These are phyloP conservation scores for Cetradonia linearis DNA, from an alignment of 495 filamentous ascomycete species.

Conservation along the genomic window DNA sequence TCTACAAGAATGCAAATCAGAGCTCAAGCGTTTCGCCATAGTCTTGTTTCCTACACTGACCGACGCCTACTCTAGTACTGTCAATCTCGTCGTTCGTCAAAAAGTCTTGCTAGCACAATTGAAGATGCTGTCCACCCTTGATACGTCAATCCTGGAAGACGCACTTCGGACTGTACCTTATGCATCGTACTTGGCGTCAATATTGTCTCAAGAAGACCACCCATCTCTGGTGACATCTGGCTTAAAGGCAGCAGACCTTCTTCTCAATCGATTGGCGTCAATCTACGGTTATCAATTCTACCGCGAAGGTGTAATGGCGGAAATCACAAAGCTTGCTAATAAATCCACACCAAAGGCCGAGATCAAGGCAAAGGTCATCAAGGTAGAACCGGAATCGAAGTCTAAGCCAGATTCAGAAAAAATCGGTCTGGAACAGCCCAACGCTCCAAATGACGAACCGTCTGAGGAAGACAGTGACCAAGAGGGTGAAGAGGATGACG, in stretches of 20 bases:
- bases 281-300: conserved; percentile 97
- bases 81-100: conserved; percentile 94
- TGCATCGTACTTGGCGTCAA: conserved; percentile 92
- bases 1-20: conserved; percentile 66
- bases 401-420: background rate
- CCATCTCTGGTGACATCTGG: conserved; percentile 75
- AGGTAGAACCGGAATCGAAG: conserved; percentile 9
- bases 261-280: conserved; percentile 69
- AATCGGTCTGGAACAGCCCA: background rate
- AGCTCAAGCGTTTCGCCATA: conserved; percentile 83
- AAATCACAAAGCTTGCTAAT: conserved; percentile 70
- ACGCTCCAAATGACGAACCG: conserved; percentile 8
- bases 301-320: conserved; percentile 89
- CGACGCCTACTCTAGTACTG: conserved; percentile 94
- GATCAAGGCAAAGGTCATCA: conserved; percentile 21
- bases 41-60: conserved; percentile 95
- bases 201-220: conserved; percentile 93
- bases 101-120: conserved; percentile 91
- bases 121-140: conserved; percentile 96
- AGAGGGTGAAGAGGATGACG: conserved; percentile 41
- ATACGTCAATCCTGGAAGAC: conserved; percentile 71
- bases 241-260: conserved; percentile 76
- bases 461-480: conserved; percentile 30
- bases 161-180: conserved; percentile 86
- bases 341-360: conserved; percentile 35